phyloP scores from a whole-genome alignment of 192 early-diverging fungal genomes.

The Coemansia sp. region DNA sequence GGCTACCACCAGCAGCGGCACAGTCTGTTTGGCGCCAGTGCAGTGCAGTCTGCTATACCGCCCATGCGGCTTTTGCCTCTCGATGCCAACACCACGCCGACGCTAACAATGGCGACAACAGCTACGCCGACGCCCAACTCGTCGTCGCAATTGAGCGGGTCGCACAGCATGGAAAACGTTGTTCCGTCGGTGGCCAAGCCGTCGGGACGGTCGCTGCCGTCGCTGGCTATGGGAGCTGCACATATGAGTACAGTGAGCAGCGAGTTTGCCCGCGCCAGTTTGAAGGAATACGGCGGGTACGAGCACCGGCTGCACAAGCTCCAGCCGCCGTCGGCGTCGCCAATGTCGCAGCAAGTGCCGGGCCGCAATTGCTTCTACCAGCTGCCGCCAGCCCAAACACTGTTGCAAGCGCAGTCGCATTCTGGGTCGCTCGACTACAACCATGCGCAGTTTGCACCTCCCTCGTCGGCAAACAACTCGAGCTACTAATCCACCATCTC shows the following conservation, averaged over 20 bases:
- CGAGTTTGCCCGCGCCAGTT: slow-evolving; percentile 25
- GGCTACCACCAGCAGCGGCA: slow-evolving; percentile 35
- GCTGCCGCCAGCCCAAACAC: slow-evolving; percentile 45
- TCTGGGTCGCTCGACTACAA: slow-evolving; percentile 12
- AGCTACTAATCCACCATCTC: slow-evolving; percentile 4
- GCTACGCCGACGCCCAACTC: slow-evolving; percentile 51
- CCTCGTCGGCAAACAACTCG: slow-evolving; percentile 16
- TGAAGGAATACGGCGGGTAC: slow-evolving; percentile 9
- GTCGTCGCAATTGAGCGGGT: slow-evolving; percentile 27
- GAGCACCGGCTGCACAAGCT: slow-evolving; percentile 5
- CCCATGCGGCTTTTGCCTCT: slow-evolving; percentile 27
- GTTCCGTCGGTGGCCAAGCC: slow-evolving; percentile 15
- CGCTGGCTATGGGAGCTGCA: slow-evolving; percentile 17
- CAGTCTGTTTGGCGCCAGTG: slow-evolving; percentile 12
- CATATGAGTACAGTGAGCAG: slow-evolving; percentile 13
- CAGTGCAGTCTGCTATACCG: not conserved
- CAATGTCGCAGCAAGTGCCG: slow-evolving; percentile 27
- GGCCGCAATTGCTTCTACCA: slow-evolving; percentile 26
- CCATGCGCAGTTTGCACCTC: slow-evolving; percentile 14
- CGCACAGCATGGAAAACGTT: slow-evolving; percentile 37
- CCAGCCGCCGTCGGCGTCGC: slow-evolving; percentile 20
- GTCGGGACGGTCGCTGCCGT: slow-evolving; percentile 42
- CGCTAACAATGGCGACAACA: slow-evolving; percentile 44
- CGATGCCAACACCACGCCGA: slow-evolving; percentile 42
- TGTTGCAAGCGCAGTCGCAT: slow-evolving; percentile 31